Percentiles rank a stretch among this genome's conserved stretches.
phyloP scores from a whole-genome alignment of 2,329 filamentous ascomycete species.

The Parafenestella ontariensis region DNA sequence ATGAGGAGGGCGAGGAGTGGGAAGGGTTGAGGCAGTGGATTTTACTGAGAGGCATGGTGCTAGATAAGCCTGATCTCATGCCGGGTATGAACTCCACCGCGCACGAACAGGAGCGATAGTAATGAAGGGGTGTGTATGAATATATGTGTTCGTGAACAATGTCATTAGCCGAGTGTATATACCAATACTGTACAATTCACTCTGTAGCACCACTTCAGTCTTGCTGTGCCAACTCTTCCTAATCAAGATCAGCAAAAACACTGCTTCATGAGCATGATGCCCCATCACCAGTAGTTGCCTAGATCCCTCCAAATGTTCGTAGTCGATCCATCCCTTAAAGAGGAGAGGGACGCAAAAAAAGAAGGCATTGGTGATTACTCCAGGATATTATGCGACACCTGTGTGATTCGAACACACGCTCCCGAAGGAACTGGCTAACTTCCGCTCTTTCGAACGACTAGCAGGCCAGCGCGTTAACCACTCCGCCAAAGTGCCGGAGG shows the following conservation, averaged over 20 bases:
- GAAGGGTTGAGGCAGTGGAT: slow-evolving; percentile 83
- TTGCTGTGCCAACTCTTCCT: not conserved
- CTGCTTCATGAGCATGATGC: too few species aligned
- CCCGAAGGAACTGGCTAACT: slow-evolving; percentile 38
- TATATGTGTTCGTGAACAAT: not conserved
- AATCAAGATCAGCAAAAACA: not conserved
- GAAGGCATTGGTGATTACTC: not conserved
- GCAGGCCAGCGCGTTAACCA: slow-evolving; percentile 37
- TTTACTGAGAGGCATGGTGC: slow-evolving; percentile 82
- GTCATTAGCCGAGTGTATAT: not conserved
- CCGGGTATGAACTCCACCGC: slow-evolving; percentile 75
- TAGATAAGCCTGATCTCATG: slow-evolving; percentile 90
- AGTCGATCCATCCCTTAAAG: not conserved
- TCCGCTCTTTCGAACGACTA: slow-evolving; percentile 17
- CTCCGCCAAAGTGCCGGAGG: not conserved
- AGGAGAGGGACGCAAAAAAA: not conserved
- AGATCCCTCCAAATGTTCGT: too few species aligned
- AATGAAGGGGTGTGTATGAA: slow-evolving; percentile 3
- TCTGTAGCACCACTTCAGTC: not conserved
- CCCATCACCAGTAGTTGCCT: too few species aligned
- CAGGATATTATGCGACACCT: slow-evolving; percentile 25
- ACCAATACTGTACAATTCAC: not conserved
- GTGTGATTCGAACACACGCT: slow-evolving; percentile 40
- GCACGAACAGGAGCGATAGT: not conserved
- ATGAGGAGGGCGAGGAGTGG: slow-evolving; percentile 93